These are phyloP conservation scores for Fraxinus sp. DNA, from an alignment of 305 asterid genomes.

Conservation along the genomic window DNA sequence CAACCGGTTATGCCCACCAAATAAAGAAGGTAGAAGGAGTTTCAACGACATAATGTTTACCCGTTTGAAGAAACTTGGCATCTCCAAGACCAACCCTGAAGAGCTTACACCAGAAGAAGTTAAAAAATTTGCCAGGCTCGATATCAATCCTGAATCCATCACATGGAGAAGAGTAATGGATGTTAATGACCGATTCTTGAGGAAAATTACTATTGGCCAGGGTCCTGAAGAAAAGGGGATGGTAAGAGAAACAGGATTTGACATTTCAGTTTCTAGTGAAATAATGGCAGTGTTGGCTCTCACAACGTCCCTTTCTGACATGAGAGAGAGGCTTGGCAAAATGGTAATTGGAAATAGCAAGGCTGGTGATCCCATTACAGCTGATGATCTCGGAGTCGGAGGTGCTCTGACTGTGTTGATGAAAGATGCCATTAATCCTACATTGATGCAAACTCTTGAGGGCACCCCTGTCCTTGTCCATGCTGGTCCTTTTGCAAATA, in stretches of 20 bases:
- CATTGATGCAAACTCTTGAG: constrained; percentile 95
- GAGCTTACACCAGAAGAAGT: constrained; percentile 85
- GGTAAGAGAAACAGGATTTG: constrained; percentile 94
- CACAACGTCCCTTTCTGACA: constrained; percentile 80
- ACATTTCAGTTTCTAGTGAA: constrained; percentile 93
- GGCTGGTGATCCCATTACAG: constrained; percentile 88
- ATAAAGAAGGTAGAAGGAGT: constrained; percentile 73
- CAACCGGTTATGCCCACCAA: constrained; percentile 78
- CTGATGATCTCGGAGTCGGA: constrained; percentile 94
- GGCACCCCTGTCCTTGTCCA: constrained; percentile 95
- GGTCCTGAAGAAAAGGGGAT: constrained; percentile 97
- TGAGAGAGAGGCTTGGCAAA: constrained; percentile 94
- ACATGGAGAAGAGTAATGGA: constrained; percentile 99
- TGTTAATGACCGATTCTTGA: constrained; percentile 88
- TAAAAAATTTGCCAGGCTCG: constrained; percentile 82
- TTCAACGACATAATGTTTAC: constrained; percentile 75
- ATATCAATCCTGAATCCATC: constrained; percentile 75
- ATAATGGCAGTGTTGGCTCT: constrained; percentile 97
- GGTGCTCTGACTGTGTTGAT: constrained; percentile 88
- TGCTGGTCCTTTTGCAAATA: constrained; percentile 96
- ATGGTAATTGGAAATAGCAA: constrained; percentile 96
- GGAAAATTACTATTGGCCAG: constrained; percentile 85
- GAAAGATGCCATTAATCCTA: constrained; percentile 92
- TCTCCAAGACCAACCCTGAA: constrained; percentile 69
- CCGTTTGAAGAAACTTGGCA: constrained; percentile 80